Evolutionary conservation across 2,329 filamentous ascomycete species (phyloP), one percentile per base, ranked within the genome.

Genomic region (Dichotomopilus funicola): DNA sequence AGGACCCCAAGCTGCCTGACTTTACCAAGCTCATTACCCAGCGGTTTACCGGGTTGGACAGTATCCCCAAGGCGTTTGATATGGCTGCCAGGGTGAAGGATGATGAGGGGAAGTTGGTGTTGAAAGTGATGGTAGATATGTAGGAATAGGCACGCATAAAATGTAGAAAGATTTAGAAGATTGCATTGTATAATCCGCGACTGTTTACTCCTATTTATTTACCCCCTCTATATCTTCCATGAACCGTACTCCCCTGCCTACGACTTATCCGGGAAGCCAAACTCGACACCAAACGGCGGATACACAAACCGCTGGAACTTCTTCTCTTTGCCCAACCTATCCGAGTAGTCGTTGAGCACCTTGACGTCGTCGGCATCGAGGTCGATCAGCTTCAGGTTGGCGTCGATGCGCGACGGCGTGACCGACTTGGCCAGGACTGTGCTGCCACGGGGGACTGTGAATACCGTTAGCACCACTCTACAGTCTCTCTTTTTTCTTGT

Each of bases 361-460:
- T 79, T 75, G 65, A 86, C 65, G 61, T 91, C 87, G n/a, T 78
- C 77, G 6, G 71, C 75, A 63, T 85, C 82, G 46, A 88, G 78
- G 64, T 83, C 78, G 63, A 88, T 77, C 53, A 89, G 75, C 61
- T 85, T 79, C 68, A 80, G 74, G 72, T 91, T 91, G 64, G 84
- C 78, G 66, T 85, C 80, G 70, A 90, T 89, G 63, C 86, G 79
- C 48, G 78, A 76, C 11, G 80, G 78, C 6, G 79, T 88, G 41
- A 88, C 83, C 0, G 85, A 89, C 72, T 90, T 90, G 64, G 87
- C 80, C 34, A 91, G 77, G 13, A 90, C 87, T 6, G 85, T 88
- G 66, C 76, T 80, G 62, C 85, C 85, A 58, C 85, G 80, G 52
- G 83, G 79, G 47, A 89, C 86, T 88, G 51, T 12, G 1, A 48